phyloP scores from a whole-genome alignment of 768 basidiomycete genomes.

The Hygrophorus russula region DNA sequence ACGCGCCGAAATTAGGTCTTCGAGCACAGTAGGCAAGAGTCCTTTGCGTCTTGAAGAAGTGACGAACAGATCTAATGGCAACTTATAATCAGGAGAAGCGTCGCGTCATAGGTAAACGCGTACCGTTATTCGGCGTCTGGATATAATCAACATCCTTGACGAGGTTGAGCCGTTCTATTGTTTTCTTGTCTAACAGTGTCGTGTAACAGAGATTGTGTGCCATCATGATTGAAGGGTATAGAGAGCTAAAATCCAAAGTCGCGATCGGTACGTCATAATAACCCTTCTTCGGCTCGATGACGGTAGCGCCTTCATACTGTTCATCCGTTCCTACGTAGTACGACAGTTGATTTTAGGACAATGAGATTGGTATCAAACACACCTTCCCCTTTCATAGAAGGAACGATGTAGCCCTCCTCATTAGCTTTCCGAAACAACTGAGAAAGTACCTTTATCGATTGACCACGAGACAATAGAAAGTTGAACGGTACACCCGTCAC shows the following conservation, averaged over 20 bases:
- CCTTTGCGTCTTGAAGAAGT: conserved; percentile 71
- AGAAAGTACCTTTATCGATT: conserved; percentile 97
- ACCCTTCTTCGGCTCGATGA: conserved; percentile 93
- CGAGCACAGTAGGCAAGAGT: conserved; percentile 80
- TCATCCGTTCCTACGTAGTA: conserved; percentile 65
- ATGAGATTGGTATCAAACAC: conserved; percentile 5
- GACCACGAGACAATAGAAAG: conserved; percentile 84
- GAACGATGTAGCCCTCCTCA: conserved; percentile 83
- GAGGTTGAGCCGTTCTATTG: conserved; percentile 67
- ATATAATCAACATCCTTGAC: conserved; percentile 86
- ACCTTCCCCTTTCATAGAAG: conserved; percentile 81
- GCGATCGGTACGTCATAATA: conserved; percentile 97
- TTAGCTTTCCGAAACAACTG: conserved; percentile 92
- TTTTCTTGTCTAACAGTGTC: conserved; percentile 74
- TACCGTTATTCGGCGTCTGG: conserved; percentile 93
- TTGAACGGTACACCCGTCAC: conserved; percentile 99
- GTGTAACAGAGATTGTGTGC: conserved; percentile 99
- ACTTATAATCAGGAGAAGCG: background rate
- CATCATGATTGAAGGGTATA: conserved; percentile 99
- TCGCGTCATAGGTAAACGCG: conserved; percentile 5
- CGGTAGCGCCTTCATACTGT: conserved; percentile 97
- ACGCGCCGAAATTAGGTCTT: conserved; percentile 87
- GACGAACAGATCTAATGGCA: conserved; percentile 67
- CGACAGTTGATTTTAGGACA: conserved; percentile 2
- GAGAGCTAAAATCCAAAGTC: conserved; percentile 94